Evolutionary conservation across 306 rosid genomes (phyloP), one percentile per base, ranked within the genome.

Genomic region (Vigna radiata): DNA sequence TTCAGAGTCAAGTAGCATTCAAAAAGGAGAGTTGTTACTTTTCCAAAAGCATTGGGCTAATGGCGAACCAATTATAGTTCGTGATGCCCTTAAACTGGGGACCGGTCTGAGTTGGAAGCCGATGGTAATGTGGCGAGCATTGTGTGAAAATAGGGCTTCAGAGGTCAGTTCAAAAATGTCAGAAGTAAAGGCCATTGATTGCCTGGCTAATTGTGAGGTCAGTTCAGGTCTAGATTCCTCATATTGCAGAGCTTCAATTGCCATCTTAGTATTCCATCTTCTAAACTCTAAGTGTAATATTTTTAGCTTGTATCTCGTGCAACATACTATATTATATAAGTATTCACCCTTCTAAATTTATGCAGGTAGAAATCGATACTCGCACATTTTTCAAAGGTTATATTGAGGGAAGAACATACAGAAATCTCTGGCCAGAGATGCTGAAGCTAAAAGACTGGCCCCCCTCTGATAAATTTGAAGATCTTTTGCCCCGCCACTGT

Each of bases 381-480:
- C 88, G 59, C 39, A 59, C 83, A 37, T 93, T 93, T 85, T 93
- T 93, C 76, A 68, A 88, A 85, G 98, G 98, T 76, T 93, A 91
- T 66, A 79, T 70, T 0, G 88, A 84, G 81, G 96, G 96, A 80
- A 88, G 98, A 85, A 88, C 87, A 70, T 91, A 93, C 55, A 1
- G 5, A 7, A 89, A 91, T 65, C 81, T 83, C 12, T 93, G 98
- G 98, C 98, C 98, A 13, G 98, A 91, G 85, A 93, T 93, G 96
- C 95, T 93, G 11, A 93, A 93, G 88, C 80, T 93, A 36, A 93
- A 93, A 83, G 98, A 93, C 72, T 93, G 98, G 98, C 98, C 98
- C 14, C 98, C 98, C 31, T 93, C 96, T 17, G 90, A 93, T 70
- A 89, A 82, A 77, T 93, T 91, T 83, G 98, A 93, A 77, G 82